Evolutionary conservation across 2,329 filamentous ascomycete genomes (phyloP), one percentile per base, ranked within the genome.

Genomic region (Geosmithia flava): DNA sequence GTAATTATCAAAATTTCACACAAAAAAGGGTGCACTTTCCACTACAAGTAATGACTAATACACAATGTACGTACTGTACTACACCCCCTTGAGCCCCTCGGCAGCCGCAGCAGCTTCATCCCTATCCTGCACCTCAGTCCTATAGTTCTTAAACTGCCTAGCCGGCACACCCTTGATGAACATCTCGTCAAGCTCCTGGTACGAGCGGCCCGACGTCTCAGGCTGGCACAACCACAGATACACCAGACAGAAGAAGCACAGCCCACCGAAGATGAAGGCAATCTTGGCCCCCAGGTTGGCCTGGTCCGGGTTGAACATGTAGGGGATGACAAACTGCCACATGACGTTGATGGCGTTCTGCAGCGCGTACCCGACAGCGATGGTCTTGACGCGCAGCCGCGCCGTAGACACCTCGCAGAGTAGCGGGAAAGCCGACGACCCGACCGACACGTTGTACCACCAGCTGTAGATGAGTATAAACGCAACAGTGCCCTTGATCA

Each of bases 371-470:
- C 66, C 61, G 1, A 68, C 53, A 1, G 61, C 63, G 48, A 67
- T 66, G 0, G 66, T 67, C 6, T 60, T 58, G 4, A 65, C 59
- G 23, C 68, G 61, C 7, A 71, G 58, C 1, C 59, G 57, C 1
- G 63, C 55, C 8, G 65, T 67, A 20, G 66, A 59, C 10, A 64
- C 56, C 50, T 72, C 68, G 4, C 64, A 64, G 0, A 68, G 64
- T 2, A 72, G 59, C 16, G 63, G 63, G 51, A 71, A 71, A 1
- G 67, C 67, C 52, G 65, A 64, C n/a, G 69, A 66, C 4, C 68
- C 68, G 13, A 72, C 61, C 0, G 65, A 63, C 4, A 65, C 51
- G 48, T 69, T 65, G 54, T 70, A 72, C 13, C 68, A 55, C 37
- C 69, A 64, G 1, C 66, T 65, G 46, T 62, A 66, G 46, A 65